These are phyloP conservation scores for Calonectria honghensis DNA, from an alignment of 2,329 filamentous ascomycete species.

Conservation along the genomic window DNA sequence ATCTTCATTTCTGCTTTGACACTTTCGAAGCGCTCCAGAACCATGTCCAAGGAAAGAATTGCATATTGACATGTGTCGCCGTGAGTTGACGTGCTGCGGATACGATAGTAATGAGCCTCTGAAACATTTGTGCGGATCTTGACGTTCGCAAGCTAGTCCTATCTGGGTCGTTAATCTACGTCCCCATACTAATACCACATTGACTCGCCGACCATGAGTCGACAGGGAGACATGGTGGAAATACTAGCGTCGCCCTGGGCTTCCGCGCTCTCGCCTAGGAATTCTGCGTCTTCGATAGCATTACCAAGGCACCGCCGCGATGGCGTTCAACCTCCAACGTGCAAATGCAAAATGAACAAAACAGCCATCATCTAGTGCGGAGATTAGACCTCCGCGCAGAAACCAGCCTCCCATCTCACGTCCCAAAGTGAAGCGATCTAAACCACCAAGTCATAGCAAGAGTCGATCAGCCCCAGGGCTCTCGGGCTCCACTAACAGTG, in stretches of 20 bases:
- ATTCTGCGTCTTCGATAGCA: neutral
- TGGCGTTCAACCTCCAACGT: neutral
- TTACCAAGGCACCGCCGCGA: neutral
- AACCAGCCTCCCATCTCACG: neutral
- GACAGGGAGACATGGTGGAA: neutral
- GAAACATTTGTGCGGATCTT: neutral
- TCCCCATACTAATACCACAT: neutral
- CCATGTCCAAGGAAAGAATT: neutral
- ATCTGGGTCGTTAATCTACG: neutral
- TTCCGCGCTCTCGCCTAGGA: neutral
- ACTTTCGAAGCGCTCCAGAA: constrained; percentile 13
- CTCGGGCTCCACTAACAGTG: neutral
- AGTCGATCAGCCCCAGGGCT: neutral
- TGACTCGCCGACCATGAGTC: neutral
- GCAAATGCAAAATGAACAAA: neutral
- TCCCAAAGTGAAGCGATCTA: neutral
- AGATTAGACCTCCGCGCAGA: neutral
- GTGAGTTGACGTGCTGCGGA: neutral
- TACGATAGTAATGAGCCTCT: neutral
- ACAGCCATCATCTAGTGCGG: neutral
- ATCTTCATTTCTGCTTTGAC: constrained; percentile 19
- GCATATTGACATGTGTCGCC: constrained; percentile 4
- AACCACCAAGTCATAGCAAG: neutral
- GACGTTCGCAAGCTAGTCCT: constrained; percentile 1
- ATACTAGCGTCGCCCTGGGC: neutral